Evolutionary conservation across 2,329 filamentous ascomycete genomes (phyloP), one percentile per base, ranked within the genome.

Genomic region (Aspergillus sp.): DNA sequence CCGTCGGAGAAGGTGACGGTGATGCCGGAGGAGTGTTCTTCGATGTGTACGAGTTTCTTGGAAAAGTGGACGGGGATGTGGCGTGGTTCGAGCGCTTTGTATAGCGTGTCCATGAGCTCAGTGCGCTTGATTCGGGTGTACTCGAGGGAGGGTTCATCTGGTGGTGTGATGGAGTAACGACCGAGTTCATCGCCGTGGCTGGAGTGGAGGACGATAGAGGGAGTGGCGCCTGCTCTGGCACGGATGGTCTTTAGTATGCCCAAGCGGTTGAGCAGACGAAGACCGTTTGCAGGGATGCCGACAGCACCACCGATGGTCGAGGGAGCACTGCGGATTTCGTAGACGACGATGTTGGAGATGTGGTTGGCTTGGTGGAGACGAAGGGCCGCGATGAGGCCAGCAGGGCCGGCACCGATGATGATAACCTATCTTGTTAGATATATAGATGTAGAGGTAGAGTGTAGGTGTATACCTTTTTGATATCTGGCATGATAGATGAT

Each of bases 231-330:
- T 19, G 48, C 54, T 9, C 53, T 43, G 7, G 41, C 31, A 11
- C 33, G 13, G 10, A 52, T 33, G 6, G 33, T 36, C 6, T 59
- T 46, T 29, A 51, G 49, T 1, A 62, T 42, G 3, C 57, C 59
- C 2, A 65, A 46, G 5, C 51, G 56, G 31, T 60, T 33, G 4
- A 62, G 46, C 1, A 61, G 40, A 27, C 59, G 56, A 13, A 59
- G 46, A 3, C 61, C 62, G 42, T 65, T 67, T 12, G 58, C 50
- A 5, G 53, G 51, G 28, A 65, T 57, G 5, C 53, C 55, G 27
- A 65, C 39, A 5, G 54, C 55, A 4, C 62, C 64, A 4, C 62
- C 64, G 4, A 65, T 47, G 9, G 59, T 59, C n/a, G 55, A 57
- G 3, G 59, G 58, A 27, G 56, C 42, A 6, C 52, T 33, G 5